These are phyloP conservation scores for Luffa aegyptiaca DNA, from an alignment of 306 rosid genomes.

Conservation along the genomic window DNA sequence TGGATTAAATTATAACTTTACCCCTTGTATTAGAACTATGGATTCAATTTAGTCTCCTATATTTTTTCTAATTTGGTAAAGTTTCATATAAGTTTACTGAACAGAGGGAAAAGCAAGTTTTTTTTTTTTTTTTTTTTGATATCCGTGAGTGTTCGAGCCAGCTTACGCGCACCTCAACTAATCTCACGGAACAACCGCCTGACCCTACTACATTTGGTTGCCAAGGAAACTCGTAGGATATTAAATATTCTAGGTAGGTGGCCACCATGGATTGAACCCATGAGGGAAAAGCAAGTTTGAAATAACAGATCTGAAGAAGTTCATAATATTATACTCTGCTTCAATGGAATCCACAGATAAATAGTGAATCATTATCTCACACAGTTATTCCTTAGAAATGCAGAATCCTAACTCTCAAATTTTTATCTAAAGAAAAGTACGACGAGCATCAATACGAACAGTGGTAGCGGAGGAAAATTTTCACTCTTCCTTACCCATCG, in stretches of 20 bases:
- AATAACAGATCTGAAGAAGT: not conserved
- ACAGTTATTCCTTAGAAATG: not conserved
- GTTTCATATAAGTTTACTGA: not conserved
- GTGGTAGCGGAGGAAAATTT: not conserved
- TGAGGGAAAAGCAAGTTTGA: not conserved
- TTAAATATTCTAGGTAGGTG: too few species aligned
- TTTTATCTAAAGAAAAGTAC: not conserved
- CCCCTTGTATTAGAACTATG: not conserved
- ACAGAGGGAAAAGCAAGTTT: not conserved
- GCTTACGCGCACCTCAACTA: too few species aligned
- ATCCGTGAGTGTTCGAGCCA: too few species aligned
- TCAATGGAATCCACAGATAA: not conserved
- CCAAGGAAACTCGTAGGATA: too few species aligned
- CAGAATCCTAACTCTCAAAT: slow-evolving; percentile 2
- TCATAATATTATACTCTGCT: not conserved
- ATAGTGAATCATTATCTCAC: not conserved
- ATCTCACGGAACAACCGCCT: too few species aligned
- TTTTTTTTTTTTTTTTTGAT: too few species aligned
- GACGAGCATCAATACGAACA: not conserved
- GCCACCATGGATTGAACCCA: too few species aligned
- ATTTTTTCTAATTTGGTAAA: not conserved
- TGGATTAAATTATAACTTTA: not conserved
- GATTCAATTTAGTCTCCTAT: not conserved
- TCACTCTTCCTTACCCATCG: slow-evolving; percentile 33
- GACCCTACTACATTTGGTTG: too few species aligned